phyloP scores from a whole-genome alignment of 352 stramenopile species.

The Thalassiosira hispida region DNA sequence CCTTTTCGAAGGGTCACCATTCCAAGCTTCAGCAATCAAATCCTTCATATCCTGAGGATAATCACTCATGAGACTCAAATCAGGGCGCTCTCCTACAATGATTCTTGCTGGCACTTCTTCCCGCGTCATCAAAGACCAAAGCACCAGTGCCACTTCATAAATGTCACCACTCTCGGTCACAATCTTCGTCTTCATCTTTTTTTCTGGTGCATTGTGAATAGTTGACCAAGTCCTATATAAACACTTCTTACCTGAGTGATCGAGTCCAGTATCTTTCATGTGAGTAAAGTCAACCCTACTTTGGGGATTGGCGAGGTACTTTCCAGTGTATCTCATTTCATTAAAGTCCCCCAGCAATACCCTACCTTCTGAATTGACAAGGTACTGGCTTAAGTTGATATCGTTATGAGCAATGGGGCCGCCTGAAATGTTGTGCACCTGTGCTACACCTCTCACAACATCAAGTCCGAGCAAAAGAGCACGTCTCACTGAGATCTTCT shows the following conservation, averaged over 20 bases:
- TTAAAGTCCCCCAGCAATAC: slow-evolving; percentile 2
- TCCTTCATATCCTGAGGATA: slow-evolving; percentile 10
- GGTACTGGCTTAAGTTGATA: slow-evolving; percentile 2
- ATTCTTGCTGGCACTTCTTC: neutral
- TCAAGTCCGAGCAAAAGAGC: slow-evolving; percentile 1
- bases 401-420: neutral
- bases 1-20: slow-evolving; percentile 1
- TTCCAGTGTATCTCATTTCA: neutral
- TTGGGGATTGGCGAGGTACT: slow-evolving; percentile 1
- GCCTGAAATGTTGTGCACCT: neutral
- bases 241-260: slow-evolving; percentile 1
- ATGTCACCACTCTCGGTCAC: neutral
- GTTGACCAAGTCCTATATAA: neutral
- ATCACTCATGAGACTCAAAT: slow-evolving; percentile 1
- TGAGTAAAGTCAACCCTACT: neutral
- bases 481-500: neutral
- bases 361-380: neutral
- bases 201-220: neutral
- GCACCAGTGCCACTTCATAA: neutral
- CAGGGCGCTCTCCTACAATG: neutral
- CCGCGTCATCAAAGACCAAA: slow-evolving; percentile 5
- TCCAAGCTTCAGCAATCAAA: slow-evolving; percentile 10
- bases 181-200: neutral
- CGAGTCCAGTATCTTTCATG: neutral
- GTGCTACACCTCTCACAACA: neutral